A percentile compares a stretch with the other conserved stretches of the same genome.
Conservation (phyloP, 306 rosid genomes). For the Lagenaria siceraria region DNA sequence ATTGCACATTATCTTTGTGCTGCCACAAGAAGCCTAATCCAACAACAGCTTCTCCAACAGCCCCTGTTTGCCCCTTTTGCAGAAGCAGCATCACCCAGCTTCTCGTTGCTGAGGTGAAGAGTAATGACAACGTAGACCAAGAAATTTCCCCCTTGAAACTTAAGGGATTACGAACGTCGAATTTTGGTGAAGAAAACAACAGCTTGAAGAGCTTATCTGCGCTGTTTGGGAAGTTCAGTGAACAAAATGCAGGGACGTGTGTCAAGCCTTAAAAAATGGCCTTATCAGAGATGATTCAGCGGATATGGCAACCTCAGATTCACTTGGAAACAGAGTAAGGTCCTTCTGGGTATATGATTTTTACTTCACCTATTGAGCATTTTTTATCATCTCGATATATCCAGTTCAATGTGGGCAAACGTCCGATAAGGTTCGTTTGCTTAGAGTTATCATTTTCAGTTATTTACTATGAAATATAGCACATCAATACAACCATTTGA, state of each 20-base stretch:
- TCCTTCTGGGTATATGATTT: neutral
- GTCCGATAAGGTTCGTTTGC: neutral
- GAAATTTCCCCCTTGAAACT: conserved; percentile 56
- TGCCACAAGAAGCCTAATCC: conserved; percentile 86
- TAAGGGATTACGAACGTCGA: conserved; percentile 55
- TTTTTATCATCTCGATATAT: neutral
- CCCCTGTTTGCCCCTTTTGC: conserved; percentile 80
- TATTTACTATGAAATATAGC: neutral
- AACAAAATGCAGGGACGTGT: neutral
- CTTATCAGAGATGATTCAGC: neutral
- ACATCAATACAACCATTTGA: neutral
- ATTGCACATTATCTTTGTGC: conserved; percentile 72
- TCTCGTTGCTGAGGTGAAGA: conserved; percentile 41
- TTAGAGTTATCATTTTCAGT: neutral
- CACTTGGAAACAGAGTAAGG: neutral
- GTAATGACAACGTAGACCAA: conserved; percentile 24
- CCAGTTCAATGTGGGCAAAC: neutral
- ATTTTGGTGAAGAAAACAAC: conserved; percentile 72
- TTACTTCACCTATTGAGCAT: neutral
- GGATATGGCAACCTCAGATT: neutral
- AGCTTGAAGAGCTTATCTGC: conserved; percentile 73
- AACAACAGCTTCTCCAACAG: conserved; percentile 26
- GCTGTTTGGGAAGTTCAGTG: conserved; percentile 43
- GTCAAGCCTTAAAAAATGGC: neutral
- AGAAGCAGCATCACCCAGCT: conserved; percentile 52